Conservation (phyloP, 2,329 filamentous ascomycete species). For the Botryosphaeria dothidea region DNA sequence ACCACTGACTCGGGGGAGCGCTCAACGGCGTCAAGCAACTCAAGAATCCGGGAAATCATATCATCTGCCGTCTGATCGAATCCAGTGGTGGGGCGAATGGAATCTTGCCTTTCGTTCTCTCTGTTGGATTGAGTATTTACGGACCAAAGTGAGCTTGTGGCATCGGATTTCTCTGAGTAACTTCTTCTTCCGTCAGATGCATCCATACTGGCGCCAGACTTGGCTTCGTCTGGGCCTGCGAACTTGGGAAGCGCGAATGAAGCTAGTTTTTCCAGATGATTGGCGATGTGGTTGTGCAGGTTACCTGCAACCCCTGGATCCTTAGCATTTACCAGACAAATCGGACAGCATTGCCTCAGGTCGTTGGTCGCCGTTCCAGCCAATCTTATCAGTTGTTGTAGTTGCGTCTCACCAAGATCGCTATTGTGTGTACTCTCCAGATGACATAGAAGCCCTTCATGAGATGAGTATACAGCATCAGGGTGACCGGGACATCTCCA, state of each 20-base stretch:
- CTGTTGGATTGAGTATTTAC: slow-evolving; percentile 67
- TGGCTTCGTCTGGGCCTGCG: slow-evolving; percentile 25
- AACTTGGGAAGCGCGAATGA: slow-evolving; percentile 35
- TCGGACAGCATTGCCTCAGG: slow-evolving; percentile 32
- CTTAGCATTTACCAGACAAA: slow-evolving; percentile 30
- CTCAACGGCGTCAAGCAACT: neutral
- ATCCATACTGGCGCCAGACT: slow-evolving; percentile 31
- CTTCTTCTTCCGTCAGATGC: slow-evolving; percentile 31
- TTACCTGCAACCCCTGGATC: slow-evolving; percentile 24
- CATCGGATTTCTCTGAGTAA: neutral
- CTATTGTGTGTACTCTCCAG: slow-evolving; percentile 31
- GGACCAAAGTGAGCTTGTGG: neutral
- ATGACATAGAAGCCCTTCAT: slow-evolving; percentile 31
- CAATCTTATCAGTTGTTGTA: slow-evolving; percentile 32
- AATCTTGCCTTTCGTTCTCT: neutral
- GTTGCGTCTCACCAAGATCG: slow-evolving; percentile 31
- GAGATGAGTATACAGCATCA: slow-evolving; percentile 30
- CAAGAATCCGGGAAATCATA: neutral
- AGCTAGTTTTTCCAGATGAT: slow-evolving; percentile 38
- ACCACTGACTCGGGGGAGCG: no score
- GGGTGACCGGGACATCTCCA: slow-evolving; percentile 40
- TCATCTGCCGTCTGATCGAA: neutral
- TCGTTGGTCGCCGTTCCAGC: slow-evolving; percentile 36
- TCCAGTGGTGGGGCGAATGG: neutral
- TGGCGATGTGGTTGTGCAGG: slow-evolving; percentile 35